Evolutionary conservation across 495 filamentous ascomycete genomes (phyloP).

Genomic region (Talaromyces nanjingensis): DNA sequence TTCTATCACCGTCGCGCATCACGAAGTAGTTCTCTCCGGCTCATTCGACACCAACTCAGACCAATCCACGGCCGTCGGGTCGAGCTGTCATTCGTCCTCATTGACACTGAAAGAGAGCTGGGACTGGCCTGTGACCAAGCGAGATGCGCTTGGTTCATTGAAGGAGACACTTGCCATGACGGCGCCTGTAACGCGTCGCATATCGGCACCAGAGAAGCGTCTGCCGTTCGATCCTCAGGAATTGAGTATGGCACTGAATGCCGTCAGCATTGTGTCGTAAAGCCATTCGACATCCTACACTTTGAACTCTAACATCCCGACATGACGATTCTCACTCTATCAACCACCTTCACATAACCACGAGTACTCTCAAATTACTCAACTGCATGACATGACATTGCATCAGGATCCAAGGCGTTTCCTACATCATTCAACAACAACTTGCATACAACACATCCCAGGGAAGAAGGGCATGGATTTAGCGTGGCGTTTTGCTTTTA

Average conservation of each 20-base stretch:
- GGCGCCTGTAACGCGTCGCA: slow-evolving; percentile 27
- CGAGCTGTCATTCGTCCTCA: slow-evolving; percentile 33
- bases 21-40: slow-evolving; percentile 21
- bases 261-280: slow-evolving; percentile 15
- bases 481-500: not conserved
- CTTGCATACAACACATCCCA: not conserved
- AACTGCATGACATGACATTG: not conserved
- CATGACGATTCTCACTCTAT: not conserved
- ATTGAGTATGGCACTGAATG: slow-evolving; percentile 34
- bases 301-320: not conserved
- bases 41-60: slow-evolving; percentile 27
- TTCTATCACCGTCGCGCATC: slow-evolving; percentile 14
- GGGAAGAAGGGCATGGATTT: not conserved
- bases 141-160: slow-evolving; percentile 25
- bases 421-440: not conserved
- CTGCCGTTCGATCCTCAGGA: slow-evolving; percentile 36
- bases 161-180: slow-evolving; percentile 32
- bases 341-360: not conserved
- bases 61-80: slow-evolving; percentile 31
- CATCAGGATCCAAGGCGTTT: not conserved
- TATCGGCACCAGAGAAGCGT: slow-evolving; percentile 25
- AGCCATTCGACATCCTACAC: not conserved
- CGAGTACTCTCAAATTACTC: not conserved
- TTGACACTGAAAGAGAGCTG: slow-evolving; percentile 25
- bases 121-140: slow-evolving; percentile 20